phyloP scores from a whole-genome alignment of 306 rosid genomes.

The Fragaria ananassa region DNA sequence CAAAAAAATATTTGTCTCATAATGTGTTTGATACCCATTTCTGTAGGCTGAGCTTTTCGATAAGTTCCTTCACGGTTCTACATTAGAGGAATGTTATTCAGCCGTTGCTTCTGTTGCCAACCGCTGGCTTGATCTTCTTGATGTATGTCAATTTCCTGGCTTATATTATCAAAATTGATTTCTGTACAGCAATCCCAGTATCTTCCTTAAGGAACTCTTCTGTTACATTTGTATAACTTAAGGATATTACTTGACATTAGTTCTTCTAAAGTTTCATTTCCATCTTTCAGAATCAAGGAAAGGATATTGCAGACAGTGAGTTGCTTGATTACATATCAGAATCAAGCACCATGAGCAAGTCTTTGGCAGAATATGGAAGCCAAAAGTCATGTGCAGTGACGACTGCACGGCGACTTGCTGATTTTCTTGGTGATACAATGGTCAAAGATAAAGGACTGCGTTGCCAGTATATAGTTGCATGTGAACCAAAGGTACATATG shows the following conservation, averaged over 20 bases:
- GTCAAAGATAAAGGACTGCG: slow-evolving; percentile 97
- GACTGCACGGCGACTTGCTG: slow-evolving; percentile 92
- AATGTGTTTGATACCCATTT: slow-evolving; percentile 20
- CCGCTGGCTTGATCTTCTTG: slow-evolving; percentile 96
- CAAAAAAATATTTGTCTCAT: neutral
- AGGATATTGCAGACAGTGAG: slow-evolving; percentile 86
- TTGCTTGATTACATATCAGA: slow-evolving; percentile 96
- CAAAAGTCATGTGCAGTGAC: slow-evolving; percentile 95
- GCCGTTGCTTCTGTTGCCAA: slow-evolving; percentile 89
- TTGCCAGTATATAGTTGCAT: slow-evolving; percentile 92
- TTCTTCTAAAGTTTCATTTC: slow-evolving; percentile 14
- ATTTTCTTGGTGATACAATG: slow-evolving; percentile 92
- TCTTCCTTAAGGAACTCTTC: neutral
- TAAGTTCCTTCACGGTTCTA: slow-evolving; percentile 89
- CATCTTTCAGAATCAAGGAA: slow-evolving; percentile 75
- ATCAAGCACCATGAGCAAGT: slow-evolving; percentile 99
- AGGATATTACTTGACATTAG: neutral
- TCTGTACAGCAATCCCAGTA: neutral
- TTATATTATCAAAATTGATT: slow-evolving; percentile 19
- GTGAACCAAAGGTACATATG: slow-evolving; percentile 77
- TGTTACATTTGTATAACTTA: neutral
- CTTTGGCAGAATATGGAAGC: slow-evolving; percentile 84
- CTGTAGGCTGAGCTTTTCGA: slow-evolving; percentile 94
- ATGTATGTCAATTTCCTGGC: slow-evolving; percentile 53
- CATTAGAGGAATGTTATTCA: slow-evolving; percentile 85